Evolutionary conservation across 129 eudicot genomes (phyloP).

Genomic region (Daucus carota): DH1_v3.0 NC_030382.2:14478501-14479000

Average conservation of each 20-base stretch:
- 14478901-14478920: too few species aligned
- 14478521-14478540: slow-evolving; percentile 75
- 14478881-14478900: too few species aligned
- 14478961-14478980: not conserved
- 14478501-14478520: slow-evolving; percentile 58
- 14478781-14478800: slow-evolving; percentile 76
- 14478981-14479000: too few species aligned
- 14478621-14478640: slow-evolving; percentile 88
- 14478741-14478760: slow-evolving; percentile 91
- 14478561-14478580: slow-evolving; percentile 76
- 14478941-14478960: not conserved
- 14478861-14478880: too few species aligned
- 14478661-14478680: not conserved
- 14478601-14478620: slow-evolving; percentile 74
- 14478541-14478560: slow-evolving; percentile 62
- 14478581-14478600: slow-evolving; percentile 82
- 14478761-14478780: slow-evolving; percentile 70
- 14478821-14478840: slow-evolving; percentile 26
- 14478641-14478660: slow-evolving; percentile 36
- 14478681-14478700: not conserved
- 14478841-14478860: too few species aligned
- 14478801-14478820: slow-evolving; percentile 82
- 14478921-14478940: too few species aligned
- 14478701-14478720: not conserved
- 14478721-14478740: not conserved